Percentiles rank a stretch among this genome's conserved stretches.
Conservation (phyloP, 192 early-diverging fungal genomes). For the Ramicandelaber brevisporus region DNA sequence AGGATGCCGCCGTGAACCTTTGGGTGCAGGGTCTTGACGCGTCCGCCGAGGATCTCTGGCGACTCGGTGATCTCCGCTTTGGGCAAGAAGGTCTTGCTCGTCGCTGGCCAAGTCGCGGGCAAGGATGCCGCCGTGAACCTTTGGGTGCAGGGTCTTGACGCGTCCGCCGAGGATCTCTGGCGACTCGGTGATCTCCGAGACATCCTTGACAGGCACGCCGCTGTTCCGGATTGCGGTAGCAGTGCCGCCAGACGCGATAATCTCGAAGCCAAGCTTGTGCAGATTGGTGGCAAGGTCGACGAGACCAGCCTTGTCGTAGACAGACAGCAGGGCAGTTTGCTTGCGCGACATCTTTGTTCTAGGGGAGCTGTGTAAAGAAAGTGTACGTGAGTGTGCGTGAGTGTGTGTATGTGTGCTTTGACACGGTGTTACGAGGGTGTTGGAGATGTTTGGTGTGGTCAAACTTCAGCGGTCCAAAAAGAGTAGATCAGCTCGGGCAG, state of each 20-base stretch:
- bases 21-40: slow-evolving; percentile 97
- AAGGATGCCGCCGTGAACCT: slow-evolving; percentile 91
- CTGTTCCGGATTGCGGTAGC: slow-evolving; percentile 71
- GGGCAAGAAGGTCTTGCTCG: slow-evolving; percentile 56
- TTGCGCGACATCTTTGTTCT: too few species aligned
- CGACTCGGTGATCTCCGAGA: slow-evolving; percentile 89
- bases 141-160: slow-evolving; percentile 97
- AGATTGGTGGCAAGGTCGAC: slow-evolving; percentile 69
- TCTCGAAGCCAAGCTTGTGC: slow-evolving; percentile 38
- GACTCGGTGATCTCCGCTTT: slow-evolving; percentile 93
- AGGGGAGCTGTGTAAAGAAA: too few species aligned
- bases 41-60: slow-evolving; percentile 96
- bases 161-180: slow-evolving; percentile 98
- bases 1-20: slow-evolving; percentile 95
- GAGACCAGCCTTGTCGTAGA: slow-evolving; percentile 93
- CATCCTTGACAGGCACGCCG: slow-evolving; percentile 76
- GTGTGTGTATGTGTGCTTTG: too few species aligned
- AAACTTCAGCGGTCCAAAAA: too few species aligned
- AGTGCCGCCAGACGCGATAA: slow-evolving; percentile 90
- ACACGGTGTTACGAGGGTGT: too few species aligned
- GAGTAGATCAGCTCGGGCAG: too few species aligned
- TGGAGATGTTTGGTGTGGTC: too few species aligned
- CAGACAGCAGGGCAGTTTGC: slow-evolving; percentile 82
- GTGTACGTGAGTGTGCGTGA: too few species aligned
- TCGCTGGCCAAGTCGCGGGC: slow-evolving; percentile 68